Base-by-base conservation (phyloP, 2,329 filamentous ascomycete genomes). In the Diaporthe helianthi region DNA sequence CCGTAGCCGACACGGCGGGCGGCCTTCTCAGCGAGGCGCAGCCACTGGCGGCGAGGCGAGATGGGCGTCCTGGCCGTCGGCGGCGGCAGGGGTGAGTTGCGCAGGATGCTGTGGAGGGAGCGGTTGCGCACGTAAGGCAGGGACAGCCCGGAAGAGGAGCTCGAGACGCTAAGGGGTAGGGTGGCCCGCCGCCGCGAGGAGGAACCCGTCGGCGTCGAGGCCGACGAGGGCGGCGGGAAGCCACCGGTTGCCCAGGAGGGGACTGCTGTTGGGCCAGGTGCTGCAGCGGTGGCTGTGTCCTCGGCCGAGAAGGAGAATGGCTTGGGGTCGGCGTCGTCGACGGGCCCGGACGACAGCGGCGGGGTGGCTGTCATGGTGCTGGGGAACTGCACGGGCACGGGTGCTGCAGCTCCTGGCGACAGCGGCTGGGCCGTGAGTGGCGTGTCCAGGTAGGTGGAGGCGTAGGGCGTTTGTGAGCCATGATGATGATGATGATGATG, bases 11-110 rank as follows among this genome's bases (percentile, higher is more conserved):
- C 89, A 63, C 84, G 84, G 70, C 86, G 83, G 15, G 83, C 82
- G 1, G 84, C 84, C 73, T 84, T 85, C 73, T 88, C 86, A 52
- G 85, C 83, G 19, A 89, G 78, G 15, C 86, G 84, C 33, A 82
- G 79, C 1, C 87, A 89, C 71, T 86, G 83, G 46, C 86, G 81
- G 69, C 83, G 81, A 2, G 86, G 84, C 0, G 87, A 88, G 6
- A 81, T 78, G 1, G 86, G 85, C 10, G 85, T 84, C 38, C 80
- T 79, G 3, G 85, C 81, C 24, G 79, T 85, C 3, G 81, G 78
- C 1, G 86, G 85, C 24, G 87, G 87, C 8, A 90, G 81, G 22
- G 89, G 89, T 5, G 89, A 91, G 80, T 91, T 91, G 65, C 88
- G 86, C 26, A 91, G 83, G 74, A 91, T 91, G 77, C 87, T 90